Conservation (phyloP, 129 eudicot species). For the Tagetes erecta region DNA sequence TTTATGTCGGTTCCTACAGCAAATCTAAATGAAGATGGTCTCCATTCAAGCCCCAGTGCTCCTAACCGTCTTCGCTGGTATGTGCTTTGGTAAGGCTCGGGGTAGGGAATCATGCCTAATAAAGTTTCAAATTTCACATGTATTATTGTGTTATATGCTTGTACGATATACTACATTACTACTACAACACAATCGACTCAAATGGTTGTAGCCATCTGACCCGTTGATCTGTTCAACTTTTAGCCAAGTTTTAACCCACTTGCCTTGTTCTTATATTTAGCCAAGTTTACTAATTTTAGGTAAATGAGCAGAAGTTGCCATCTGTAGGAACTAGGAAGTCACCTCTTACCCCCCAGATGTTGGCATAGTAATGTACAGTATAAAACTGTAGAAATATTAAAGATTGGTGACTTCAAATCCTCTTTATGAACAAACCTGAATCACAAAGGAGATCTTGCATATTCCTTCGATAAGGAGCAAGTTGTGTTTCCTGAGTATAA, state of each 20-base stretch:
- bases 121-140: constrained; percentile 20
- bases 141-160: not conserved
- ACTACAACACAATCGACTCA: not conserved
- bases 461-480: constrained; percentile 85
- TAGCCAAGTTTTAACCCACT: not conserved
- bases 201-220: constrained; percentile 1
- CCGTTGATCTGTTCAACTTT: not conserved
- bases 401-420: constrained; percentile 15
- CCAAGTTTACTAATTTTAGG: not conserved
- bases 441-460: constrained; percentile 98
- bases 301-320: not conserved
- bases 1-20: constrained; percentile 83
- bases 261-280: not conserved
- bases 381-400: not conserved
- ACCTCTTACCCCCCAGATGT: not conserved
- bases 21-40: constrained; percentile 74
- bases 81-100: constrained; percentile 91
- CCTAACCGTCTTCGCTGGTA: constrained; percentile 86
- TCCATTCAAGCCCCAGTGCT: constrained; percentile 87
- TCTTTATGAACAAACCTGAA: constrained; percentile 58
- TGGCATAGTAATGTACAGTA: constrained; percentile 1
- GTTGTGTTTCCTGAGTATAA: constrained; percentile 78
- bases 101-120: constrained; percentile 91
- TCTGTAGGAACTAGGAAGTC: not conserved
- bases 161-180: not conserved